Conservation (phyloP, 1,139 yeast genomes). For the Yamadazyma conglobata region DNA sequence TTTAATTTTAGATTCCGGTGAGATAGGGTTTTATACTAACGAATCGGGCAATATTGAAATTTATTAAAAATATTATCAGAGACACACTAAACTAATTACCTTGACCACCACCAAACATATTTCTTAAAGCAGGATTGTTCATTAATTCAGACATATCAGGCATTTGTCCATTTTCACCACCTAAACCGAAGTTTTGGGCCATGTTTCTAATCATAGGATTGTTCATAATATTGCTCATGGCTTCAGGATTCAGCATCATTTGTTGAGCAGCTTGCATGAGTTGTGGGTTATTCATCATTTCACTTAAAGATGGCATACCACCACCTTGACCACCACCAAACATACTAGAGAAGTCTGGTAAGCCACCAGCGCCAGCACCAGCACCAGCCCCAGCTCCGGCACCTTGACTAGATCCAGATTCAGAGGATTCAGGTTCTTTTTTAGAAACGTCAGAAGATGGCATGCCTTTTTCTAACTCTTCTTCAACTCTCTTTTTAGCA, state of each 20-base stretch:
- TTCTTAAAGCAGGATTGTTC: constrained; percentile 76
- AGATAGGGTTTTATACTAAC: too few species aligned
- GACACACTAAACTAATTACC: constrained; percentile 3
- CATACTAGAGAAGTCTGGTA: constrained; percentile 68
- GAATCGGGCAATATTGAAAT: too few species aligned
- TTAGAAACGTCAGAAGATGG: constrained; percentile 20
- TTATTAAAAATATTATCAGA: too few species aligned
- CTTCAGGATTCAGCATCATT: constrained; percentile 87
- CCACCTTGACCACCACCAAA: constrained; percentile 64
- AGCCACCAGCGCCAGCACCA: constrained; percentile 55
- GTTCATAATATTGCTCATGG: constrained; percentile 71
- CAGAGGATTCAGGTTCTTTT: constrained; percentile 14
- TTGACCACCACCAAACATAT: constrained; percentile 48
- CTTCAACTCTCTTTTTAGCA: constrained; percentile 81
- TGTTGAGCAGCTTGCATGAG: constrained; percentile 90
- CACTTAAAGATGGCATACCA: constrained; percentile 53
- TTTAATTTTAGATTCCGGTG: too few species aligned
- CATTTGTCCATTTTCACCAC: constrained; percentile 46
- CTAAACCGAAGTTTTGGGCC: constrained; percentile 68
- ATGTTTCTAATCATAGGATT: constrained; percentile 77
- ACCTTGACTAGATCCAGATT: constrained; percentile 15
- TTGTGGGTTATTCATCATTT: constrained; percentile 84
- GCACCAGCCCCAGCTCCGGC: constrained; percentile 36
- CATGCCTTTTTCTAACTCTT: constrained; percentile 54
- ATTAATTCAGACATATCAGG: constrained; percentile 65